Evolutionary conservation across 331 rosid genomes (phyloP).

Genomic region (Malus hybrid): DNA sequence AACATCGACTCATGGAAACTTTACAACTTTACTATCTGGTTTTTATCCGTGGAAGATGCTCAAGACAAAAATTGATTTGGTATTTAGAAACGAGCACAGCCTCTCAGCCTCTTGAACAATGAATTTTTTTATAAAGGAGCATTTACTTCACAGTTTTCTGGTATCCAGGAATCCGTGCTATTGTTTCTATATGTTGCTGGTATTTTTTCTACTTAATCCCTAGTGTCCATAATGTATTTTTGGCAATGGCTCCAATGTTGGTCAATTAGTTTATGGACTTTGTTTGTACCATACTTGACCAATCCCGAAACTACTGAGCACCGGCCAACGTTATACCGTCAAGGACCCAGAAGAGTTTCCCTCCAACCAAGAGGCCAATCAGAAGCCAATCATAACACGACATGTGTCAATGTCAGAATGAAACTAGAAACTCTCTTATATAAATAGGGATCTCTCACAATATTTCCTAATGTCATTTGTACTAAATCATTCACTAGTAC

Average conservation of each 20-base stretch:
- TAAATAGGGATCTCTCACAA: no score
- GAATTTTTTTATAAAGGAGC: background rate
- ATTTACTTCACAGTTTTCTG: background rate
- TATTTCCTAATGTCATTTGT: no score
- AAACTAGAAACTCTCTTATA: no score
- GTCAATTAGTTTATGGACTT: background rate
- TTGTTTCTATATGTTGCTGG: background rate
- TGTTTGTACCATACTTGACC: no score
- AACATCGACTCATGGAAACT: background rate
- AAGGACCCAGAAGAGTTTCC: no score
- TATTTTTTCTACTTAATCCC: background rate
- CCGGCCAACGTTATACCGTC: no score
- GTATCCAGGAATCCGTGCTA: background rate
- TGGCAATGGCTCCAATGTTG: background rate
- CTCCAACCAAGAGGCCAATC: no score
- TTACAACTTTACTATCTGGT: background rate
- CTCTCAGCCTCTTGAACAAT: background rate
- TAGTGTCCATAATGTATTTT: background rate
- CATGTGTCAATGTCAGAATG: no score
- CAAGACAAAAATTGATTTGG: background rate
- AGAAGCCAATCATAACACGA: no score
- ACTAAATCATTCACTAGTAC: no score
- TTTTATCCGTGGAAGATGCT: background rate
- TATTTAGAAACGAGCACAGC: background rate
- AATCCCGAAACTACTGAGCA: no score